A percentile compares a stretch with the other conserved stretches of the same genome.
Conservation (phyloP, 768 basidiomycete genomes). For the Russula vinacea region DNA sequence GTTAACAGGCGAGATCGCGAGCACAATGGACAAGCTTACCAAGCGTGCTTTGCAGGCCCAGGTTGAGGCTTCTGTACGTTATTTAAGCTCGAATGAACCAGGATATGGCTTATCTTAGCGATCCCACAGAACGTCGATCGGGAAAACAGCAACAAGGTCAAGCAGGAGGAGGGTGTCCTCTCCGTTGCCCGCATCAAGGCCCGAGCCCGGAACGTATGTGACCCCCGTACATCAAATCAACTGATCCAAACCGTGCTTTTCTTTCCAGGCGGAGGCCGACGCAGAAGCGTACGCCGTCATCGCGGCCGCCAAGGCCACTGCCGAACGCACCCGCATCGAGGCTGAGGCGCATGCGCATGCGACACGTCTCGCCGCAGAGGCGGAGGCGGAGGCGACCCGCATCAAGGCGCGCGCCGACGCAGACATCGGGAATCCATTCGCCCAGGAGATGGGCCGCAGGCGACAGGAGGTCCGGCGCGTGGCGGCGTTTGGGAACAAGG, state of each 20-base stretch:
- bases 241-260: neutral
- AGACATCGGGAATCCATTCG: constrained; percentile 59
- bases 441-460: constrained; percentile 71
- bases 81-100: neutral
- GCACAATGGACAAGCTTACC: constrained; percentile 82
- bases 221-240: neutral
- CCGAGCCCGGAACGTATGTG: constrained; percentile 49
- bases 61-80: constrained; percentile 74
- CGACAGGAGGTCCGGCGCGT: constrained; percentile 63
- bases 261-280: constrained; percentile 63
- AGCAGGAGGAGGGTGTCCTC: constrained; percentile 77
- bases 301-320: constrained; percentile 70
- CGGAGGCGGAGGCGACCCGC: constrained; percentile 66
- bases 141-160: constrained; percentile 85
- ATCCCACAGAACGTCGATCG: constrained; percentile 69
- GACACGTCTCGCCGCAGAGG: constrained; percentile 68
- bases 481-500: constrained; percentile 62
- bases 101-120: neutral
- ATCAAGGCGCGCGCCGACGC: constrained; percentile 64
- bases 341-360: constrained; percentile 78
- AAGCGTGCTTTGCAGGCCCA: constrained; percentile 82
- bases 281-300: constrained; percentile 72
- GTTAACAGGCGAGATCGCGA: constrained; percentile 61
- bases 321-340: constrained; percentile 61
- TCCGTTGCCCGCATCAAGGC: constrained; percentile 76